phyloP scores from a whole-genome alignment of 2,329 filamentous ascomycete species.

The Apiospora arundinis region DNA sequence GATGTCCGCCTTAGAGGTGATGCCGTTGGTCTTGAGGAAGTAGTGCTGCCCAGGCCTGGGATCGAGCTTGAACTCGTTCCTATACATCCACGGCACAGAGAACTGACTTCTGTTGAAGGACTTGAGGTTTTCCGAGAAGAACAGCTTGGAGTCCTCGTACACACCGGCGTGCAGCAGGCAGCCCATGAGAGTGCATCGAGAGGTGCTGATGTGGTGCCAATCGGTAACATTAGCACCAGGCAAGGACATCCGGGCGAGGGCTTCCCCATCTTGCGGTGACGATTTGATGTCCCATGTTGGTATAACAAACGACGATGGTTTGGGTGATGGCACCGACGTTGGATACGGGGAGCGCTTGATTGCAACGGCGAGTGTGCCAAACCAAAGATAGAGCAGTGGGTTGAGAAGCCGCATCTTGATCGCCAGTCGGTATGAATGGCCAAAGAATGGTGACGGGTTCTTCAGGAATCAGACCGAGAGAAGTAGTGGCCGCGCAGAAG shows the following conservation, averaged over 20 bases:
- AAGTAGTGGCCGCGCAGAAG: neutral
- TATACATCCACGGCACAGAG: slow-evolving; percentile 63
- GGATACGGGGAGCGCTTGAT: neutral
- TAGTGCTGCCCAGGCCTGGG: slow-evolving; percentile 48
- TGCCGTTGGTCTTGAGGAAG: slow-evolving; percentile 63
- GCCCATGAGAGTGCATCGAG: slow-evolving; percentile 62
- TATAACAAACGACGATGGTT: slow-evolving; percentile 36
- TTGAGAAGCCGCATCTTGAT: neutral
- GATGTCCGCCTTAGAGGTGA: slow-evolving; percentile 65
- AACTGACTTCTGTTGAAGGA: slow-evolving; percentile 54
- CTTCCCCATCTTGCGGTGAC: slow-evolving; percentile 41
- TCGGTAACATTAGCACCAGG: slow-evolving; percentile 51
- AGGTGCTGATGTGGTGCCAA: slow-evolving; percentile 56
- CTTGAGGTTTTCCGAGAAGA: slow-evolving; percentile 58
- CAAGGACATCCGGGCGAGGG: slow-evolving; percentile 48
- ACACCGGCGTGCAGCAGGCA: slow-evolving; percentile 59
- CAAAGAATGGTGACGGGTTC: neutral
- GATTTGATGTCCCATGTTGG: slow-evolving; percentile 58
- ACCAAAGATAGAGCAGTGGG: neutral
- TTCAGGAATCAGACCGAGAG: neutral
- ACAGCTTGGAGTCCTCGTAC: slow-evolving; percentile 59
- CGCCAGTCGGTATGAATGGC: neutral
- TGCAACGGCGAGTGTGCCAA: neutral
- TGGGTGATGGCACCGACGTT: neutral
- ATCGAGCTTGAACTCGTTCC: slow-evolving; percentile 55